Percentiles rank a stretch among this genome's conserved stretches.
Evolutionary conservation across 495 filamentous ascomycete species (phyloP).

Genomic region (Lasiosphaeris hirsuta): DNA sequence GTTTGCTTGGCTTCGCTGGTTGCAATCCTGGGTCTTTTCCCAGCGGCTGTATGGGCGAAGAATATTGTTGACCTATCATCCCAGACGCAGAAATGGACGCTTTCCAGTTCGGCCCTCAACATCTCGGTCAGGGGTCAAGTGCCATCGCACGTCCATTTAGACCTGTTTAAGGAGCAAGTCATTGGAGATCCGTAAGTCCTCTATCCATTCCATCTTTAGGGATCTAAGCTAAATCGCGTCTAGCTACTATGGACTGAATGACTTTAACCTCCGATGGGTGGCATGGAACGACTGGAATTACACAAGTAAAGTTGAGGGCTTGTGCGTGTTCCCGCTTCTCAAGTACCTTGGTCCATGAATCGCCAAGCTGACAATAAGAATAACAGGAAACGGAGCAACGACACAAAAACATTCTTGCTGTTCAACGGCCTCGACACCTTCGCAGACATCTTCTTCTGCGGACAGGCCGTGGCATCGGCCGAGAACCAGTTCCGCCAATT

Average conservation of each 20-base stretch:
- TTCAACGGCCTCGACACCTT: conserved; percentile 70
- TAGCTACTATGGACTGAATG: conserved; percentile 53
- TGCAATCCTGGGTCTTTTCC: too few relatives aligned
- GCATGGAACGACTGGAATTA: conserved; percentile 62
- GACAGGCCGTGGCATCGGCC: conserved; percentile 56
- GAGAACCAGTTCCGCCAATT: conserved; percentile 74
- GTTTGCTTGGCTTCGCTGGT: too few relatives aligned
- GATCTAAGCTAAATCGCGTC: neutral
- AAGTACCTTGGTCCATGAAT: neutral
- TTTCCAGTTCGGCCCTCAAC: conserved; percentile 50
- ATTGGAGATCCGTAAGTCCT: conserved; percentile 54
- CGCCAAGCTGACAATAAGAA: conserved; percentile 7
- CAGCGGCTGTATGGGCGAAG: too few relatives aligned
- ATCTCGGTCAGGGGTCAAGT: conserved; percentile 56
- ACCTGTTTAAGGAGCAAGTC: conserved; percentile 51
- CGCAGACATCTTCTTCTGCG: conserved; percentile 59
- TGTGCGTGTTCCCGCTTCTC: conserved; percentile 38
- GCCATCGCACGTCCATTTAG: conserved; percentile 62
- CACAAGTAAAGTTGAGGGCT: conserved; percentile 43
- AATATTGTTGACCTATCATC: conserved; percentile 51
- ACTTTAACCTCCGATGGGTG: conserved; percentile 62
- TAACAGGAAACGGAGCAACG: conserved; percentile 18
- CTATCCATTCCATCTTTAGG: neutral
- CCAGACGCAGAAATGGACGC: conserved; percentile 46
- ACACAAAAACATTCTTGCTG: conserved; percentile 47